Base-by-base conservation (phyloP, 2,329 filamentous ascomycete species). In the Neopestalotiopsis clavispora region DNA sequence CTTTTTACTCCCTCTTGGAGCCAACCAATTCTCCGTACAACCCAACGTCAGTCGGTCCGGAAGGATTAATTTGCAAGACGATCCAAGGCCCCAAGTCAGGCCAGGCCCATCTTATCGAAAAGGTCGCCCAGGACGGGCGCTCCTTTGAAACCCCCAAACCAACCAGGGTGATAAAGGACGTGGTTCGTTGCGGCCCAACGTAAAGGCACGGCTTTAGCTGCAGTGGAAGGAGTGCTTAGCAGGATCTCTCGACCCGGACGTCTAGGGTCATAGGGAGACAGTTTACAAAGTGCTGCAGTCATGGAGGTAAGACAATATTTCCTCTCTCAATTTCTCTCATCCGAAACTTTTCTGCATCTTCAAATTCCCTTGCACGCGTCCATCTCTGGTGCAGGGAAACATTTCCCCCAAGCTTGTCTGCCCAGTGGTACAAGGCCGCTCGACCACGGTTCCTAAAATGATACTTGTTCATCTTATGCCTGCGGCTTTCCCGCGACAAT, bases 241-340 rank as follows among this genome's bases (percentile, higher is more conserved):
- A 62, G 59, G n/a, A 40, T 20, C 34, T 3, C 59, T 34, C n/a
- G 20, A 34, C n/a, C n/a, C 9, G 17, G 6, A n/a, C n/a, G 7
- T 30, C 13, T 30, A 23, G 13, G 23, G 20, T 59, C 30, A 4
- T 6, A 30, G 30, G 57, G 56, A 3, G 23, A 23, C 49, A 6
- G 6, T 23, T 28, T 59, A 23, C 14, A 9, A 59, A 23, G 23
- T 23, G 23, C 23, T 17, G 20, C 57, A 40, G 34, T 40, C 63
- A 75, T 75, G 74, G 74, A 75, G 73, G 74, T 75, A 71, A 75
- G 74, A 75, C 72, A 75, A 30, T 30, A n/a, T 70, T 72, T 20
- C 71, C 65, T 69, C 70, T 70, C 65, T 34, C 61, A 38, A 70
- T 52, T 9, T 52, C 45, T 52, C 45, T 17, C 9, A 52, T 4